Base-by-base conservation (phyloP, 768 basidiomycete species). In the Candolleomyces efflorescens region DNA sequence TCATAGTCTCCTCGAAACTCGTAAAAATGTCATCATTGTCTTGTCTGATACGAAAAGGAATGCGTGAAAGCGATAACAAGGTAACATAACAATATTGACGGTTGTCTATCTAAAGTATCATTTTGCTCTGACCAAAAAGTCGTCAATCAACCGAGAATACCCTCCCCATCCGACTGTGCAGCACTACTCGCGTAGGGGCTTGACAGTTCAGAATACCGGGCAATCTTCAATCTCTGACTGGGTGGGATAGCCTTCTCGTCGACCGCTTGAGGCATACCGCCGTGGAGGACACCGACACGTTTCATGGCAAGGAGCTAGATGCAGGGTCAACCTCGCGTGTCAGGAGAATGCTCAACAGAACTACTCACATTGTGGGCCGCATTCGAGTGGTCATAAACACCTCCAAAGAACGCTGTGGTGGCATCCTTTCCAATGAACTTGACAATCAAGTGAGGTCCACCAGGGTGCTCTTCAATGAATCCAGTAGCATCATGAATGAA, bases 391-490 rank as follows among this genome's bases (percentile, higher is more conserved):
- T 90, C 89, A 66, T 92, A 92, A 0, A 94, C 87, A 59, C 90
- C 91, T 60, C 94, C 94, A 65, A 96, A 94, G 80, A 96, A 97
- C 5, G 94, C 93, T 0, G 92, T 91, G 3, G 93, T 93, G 2
- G 90, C 94, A 65, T 96, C 94, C 69, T 84, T 90, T 56, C 94
- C 94, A 64, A 94, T 89, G 70, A 88, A 81, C 71, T 90, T 90
- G 63, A 85, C 82, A 58, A 98, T 75, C 24, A 93, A 74, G 67
- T 94, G 91, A 3, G 87, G 84, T 13, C 94, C 94, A 63, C 94
- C 94, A 3, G 94, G 94, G 68, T 97, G 94, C 61, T 96, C 92
- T 44, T 94, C 89, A 57, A 90, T 81, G 76, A 96, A 97, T 17
- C 79, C 73, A 0, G 86, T 79, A 45, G 92, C 87, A 58, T 96